A percentile compares a stretch with the other conserved stretches of the same genome.
These are phyloP conservation scores for Leccinum incarnatum DNA, from an alignment of 768 basidiomycete species.

Conservation along the genomic window DNA sequence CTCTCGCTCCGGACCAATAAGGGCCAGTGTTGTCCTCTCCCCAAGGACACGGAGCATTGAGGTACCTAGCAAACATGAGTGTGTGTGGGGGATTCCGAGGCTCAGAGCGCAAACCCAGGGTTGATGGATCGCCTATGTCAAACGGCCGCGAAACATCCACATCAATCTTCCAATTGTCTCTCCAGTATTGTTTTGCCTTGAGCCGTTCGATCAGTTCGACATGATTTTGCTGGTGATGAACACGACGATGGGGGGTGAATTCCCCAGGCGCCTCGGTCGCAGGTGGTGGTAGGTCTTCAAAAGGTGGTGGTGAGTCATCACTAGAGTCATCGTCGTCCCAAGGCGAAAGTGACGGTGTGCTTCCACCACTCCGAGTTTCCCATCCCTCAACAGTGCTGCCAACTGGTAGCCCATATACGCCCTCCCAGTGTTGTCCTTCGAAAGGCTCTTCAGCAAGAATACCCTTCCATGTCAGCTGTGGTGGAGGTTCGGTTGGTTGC, in stretches of 20 bases:
- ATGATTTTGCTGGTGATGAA: slow-evolving; percentile 24
- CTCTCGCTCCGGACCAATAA: slow-evolving; percentile 43
- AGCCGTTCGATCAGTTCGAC: slow-evolving; percentile 62
- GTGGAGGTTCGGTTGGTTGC: slow-evolving; percentile 24
- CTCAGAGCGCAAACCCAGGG: slow-evolving; percentile 49
- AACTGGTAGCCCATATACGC: slow-evolving; percentile 55
- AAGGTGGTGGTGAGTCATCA: slow-evolving; percentile 12
- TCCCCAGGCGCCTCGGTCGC: neutral
- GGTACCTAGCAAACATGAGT: slow-evolving; percentile 40
- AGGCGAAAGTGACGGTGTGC: slow-evolving; percentile 67
- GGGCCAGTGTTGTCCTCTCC: slow-evolving; percentile 36
- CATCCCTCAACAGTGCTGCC: slow-evolving; percentile 45
- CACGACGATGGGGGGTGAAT: neutral
- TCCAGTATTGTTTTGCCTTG: slow-evolving; percentile 71
- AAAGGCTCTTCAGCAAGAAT: slow-evolving; percentile 82
- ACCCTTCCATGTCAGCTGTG: slow-evolving; percentile 67
- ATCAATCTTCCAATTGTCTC: slow-evolving; percentile 57
- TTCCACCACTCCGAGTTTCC: slow-evolving; percentile 42
- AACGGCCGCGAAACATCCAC: slow-evolving; percentile 45
- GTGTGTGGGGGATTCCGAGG: neutral
- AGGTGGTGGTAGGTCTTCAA: slow-evolving; percentile 15
- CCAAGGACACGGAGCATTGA: slow-evolving; percentile 39
- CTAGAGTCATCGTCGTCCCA: slow-evolving; percentile 51
- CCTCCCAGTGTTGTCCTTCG: slow-evolving; percentile 85
- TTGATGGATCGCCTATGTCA: slow-evolving; percentile 67